Conservation (phyloP, 2,329 filamentous ascomycete species). For the Claviceps fusiformis region DNA sequence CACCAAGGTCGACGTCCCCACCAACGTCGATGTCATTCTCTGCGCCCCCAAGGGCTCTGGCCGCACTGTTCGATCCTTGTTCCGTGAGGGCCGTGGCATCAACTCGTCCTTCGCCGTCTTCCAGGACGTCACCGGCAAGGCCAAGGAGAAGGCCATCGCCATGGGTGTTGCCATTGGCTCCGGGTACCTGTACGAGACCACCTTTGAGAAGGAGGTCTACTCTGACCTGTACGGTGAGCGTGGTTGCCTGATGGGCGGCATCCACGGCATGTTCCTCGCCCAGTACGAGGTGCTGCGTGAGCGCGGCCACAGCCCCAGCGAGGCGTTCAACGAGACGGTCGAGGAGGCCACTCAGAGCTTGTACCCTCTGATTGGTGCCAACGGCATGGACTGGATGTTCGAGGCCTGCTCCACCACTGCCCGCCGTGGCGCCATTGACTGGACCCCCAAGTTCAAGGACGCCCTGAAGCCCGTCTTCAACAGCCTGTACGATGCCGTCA, state of each 20-base stretch:
- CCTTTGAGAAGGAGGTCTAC: constrained; percentile 99
- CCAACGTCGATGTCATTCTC: constrained; percentile 96
- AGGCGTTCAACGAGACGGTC: constrained; percentile 99
- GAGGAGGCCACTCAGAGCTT: constrained; percentile 98
- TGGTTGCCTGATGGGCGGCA: constrained; percentile 98
- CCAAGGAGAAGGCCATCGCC: constrained; percentile 93
- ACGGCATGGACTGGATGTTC: constrained; percentile 99
- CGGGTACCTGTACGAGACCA: constrained; percentile 99
- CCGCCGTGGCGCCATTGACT: constrained; percentile 96
- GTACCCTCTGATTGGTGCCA: constrained; percentile 91
- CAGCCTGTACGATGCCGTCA: constrained; percentile 86
- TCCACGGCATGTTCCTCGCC: constrained; percentile 99
- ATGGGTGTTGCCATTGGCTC: constrained; percentile 94
- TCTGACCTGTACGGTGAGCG: constrained; percentile 99
- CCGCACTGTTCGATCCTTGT: constrained; percentile 94
- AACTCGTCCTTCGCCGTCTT: constrained; percentile 97
- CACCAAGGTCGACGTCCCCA: constrained; percentile 96
- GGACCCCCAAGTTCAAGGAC: constrained; percentile 94
- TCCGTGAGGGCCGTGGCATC: constrained; percentile 98
- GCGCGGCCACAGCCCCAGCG: constrained; percentile 90
- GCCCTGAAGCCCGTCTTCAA: constrained; percentile 98
- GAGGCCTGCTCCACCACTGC: constrained; percentile 98
- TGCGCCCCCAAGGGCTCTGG: constrained; percentile 98
- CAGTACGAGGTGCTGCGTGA: constrained; percentile 99
- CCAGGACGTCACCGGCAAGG: constrained; percentile 97